Evolutionary conservation across 371 early-diverging fungal species (phyloP), one percentile per base, ranked within the genome.

Genomic region (Actinomucor elegans): DNA sequence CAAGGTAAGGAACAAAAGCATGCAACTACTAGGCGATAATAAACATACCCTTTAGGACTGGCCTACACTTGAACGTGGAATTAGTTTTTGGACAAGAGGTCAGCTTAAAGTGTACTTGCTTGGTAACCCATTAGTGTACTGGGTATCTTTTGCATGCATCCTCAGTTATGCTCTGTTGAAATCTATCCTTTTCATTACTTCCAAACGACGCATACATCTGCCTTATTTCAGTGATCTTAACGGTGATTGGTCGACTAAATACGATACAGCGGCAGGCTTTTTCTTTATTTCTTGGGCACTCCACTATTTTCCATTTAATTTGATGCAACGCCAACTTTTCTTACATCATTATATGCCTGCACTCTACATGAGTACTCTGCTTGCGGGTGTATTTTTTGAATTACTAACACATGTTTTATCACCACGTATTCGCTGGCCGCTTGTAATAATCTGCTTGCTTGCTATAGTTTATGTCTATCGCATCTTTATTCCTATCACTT

Each of bases 311-410:
- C 99, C 99, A 9, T 99, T 98, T 76, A 94, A 95, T 76, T 62
- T 97, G 37, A 92, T 96, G 92, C 86, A 85, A 5, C 91, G 99
- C 15, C 92, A 93, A 69, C 77, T 98, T 11, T 99, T 99, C 69
- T 73, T 98, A 33, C 99, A 99, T 73, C 99, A 99, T 70, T 99
- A 99, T 68, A 80, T 98, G 28, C 98, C 99, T 6, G 88, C 94
- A 2, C 81, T 96, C 14, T 92, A 92, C 59, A 85, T 92, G 66
- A 76, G 87, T 23, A 84, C 93, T 47, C 72, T 94, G 32, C 70
- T 89, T 7, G 65, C 84, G 23, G 80, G 87, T 45, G 79, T 84
- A 4, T 74, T 84, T 1, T 68, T 92, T 45, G 97, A 96, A 56
- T 76, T 89, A 45, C 66, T 87, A 10, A 84, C 87, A 7, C 67